Percentiles rank a stretch among this genome's conserved stretches.
These are phyloP conservation scores for Sarcodon aspratus DNA, from an alignment of 768 basidiomycete genomes.

Conservation along the genomic window DNA sequence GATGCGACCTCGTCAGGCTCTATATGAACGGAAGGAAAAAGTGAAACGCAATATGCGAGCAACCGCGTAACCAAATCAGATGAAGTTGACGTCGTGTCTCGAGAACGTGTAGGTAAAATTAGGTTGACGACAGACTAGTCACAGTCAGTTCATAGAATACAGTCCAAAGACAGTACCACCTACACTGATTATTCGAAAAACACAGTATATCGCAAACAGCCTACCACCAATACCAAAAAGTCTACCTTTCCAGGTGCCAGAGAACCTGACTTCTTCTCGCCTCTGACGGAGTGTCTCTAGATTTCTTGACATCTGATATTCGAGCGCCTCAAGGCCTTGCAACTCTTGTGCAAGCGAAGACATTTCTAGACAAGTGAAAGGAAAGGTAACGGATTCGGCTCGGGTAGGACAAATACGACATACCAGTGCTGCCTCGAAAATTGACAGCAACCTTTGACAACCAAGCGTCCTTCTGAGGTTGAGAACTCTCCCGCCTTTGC, in stretches of 20 bases:
- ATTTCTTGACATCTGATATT: conserved; percentile 54
- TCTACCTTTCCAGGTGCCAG: conserved; percentile 43
- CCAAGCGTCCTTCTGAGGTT: conserved; percentile 24
- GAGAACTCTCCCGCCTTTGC: conserved; percentile 16
- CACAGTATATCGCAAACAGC: conserved; percentile 58
- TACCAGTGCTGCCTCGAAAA: conserved; percentile 34
- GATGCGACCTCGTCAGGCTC: conserved; percentile 23
- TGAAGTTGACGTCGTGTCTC: conserved; percentile 19
- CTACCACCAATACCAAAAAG: conserved; percentile 33
- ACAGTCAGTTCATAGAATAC: background rate
- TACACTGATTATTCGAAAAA: conserved; percentile 50
- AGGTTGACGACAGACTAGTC: conserved; percentile 40
- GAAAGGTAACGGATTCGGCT: conserved; percentile 3
- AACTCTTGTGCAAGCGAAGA: conserved; percentile 40
- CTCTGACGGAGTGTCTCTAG: conserved; percentile 37
- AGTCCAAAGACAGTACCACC: conserved; percentile 14
- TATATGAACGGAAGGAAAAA: conserved; percentile 23
- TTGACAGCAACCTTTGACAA: conserved; percentile 36
- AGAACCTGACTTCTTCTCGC: conserved; percentile 36
- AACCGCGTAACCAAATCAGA: conserved; percentile 31
- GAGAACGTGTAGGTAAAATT: conserved; percentile 23
- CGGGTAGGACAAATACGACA: conserved; percentile 5
- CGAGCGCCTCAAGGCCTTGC: conserved; percentile 52
- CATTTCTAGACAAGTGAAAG: conserved; percentile 18
- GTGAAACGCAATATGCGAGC: conserved; percentile 27